Conservation (phyloP, 108 stramenopile genomes). For the Cyclostephanos tholiformis region DNA sequence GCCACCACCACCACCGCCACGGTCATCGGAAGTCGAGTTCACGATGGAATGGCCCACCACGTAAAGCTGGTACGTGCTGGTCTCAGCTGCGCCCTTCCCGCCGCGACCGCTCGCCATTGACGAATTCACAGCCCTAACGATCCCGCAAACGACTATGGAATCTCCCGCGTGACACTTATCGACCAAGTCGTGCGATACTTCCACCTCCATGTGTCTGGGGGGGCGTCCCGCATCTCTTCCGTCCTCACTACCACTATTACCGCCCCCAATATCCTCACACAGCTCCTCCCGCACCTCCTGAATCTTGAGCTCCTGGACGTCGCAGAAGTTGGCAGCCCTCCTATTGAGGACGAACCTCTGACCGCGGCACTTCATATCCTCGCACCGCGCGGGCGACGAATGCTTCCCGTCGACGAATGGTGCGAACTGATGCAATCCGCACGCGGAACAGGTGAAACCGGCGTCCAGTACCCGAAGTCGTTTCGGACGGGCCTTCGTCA, state of each 20-base stretch:
- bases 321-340: slow-evolving; percentile 84
- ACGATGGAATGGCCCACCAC: slow-evolving; percentile 89
- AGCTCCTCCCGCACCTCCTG: slow-evolving; percentile 92
- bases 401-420: slow-evolving; percentile 72
- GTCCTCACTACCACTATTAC: slow-evolving; percentile 4
- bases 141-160: slow-evolving; percentile 87
- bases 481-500: slow-evolving; percentile 91
- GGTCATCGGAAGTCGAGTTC: slow-evolving; percentile 59
- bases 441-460: slow-evolving; percentile 89
- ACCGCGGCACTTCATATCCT: slow-evolving; percentile 57
- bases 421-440: slow-evolving; percentile 60
- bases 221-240: slow-evolving; percentile 72
- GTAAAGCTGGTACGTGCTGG: slow-evolving; percentile 87
- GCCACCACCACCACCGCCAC: slow-evolving; percentile 45
- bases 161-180: slow-evolving; percentile 95
- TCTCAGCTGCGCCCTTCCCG: slow-evolving; percentile 86
- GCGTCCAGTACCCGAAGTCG: slow-evolving; percentile 82
- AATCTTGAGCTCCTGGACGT: slow-evolving; percentile 91
- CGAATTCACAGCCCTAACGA: slow-evolving; percentile 88
- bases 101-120: slow-evolving; percentile 78
- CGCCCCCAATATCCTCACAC: slow-evolving; percentile 22
- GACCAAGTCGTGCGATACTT: slow-evolving; percentile 87
- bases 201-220: slow-evolving; percentile 89
- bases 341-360: slow-evolving; percentile 72
- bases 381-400: slow-evolving; percentile 78